Conservation (phyloP, 2,329 filamentous ascomycete genomes). For the Fusarium ramigenum region DNA sequence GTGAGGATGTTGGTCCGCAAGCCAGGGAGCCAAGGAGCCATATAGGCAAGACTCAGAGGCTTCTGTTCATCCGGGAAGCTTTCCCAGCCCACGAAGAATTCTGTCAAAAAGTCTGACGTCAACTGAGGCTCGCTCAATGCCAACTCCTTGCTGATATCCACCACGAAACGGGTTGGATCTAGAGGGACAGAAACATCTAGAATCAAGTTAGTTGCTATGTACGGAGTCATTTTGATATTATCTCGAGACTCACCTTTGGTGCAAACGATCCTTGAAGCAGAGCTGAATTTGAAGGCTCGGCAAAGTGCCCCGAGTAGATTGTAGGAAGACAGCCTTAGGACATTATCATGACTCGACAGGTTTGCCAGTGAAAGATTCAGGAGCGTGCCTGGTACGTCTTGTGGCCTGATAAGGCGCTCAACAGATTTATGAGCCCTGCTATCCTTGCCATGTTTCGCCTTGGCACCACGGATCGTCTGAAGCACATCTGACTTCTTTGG, state of each 20-base stretch:
- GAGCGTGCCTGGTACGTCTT: constrained; percentile 75
- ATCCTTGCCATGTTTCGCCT: constrained; percentile 72
- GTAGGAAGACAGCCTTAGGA: constrained; percentile 71
- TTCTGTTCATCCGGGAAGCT: constrained; percentile 74
- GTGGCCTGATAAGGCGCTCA: constrained; percentile 72
- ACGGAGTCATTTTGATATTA: background rate
- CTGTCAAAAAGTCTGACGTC: constrained; percentile 75
- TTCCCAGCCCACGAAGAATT: constrained; percentile 78
- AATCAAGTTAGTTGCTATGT: background rate
- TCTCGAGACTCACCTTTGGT: constrained; percentile 61
- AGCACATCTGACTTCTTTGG: constrained; percentile 71
- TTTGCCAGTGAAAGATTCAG: constrained; percentile 75
- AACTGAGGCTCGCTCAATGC: constrained; percentile 72
- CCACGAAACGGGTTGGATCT: constrained; percentile 70
- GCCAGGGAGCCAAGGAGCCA: constrained; percentile 74
- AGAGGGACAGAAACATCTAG: constrained; percentile 70
- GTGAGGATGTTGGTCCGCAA: constrained; percentile 68
- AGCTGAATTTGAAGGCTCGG: constrained; percentile 72
- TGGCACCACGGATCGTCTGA: constrained; percentile 69
- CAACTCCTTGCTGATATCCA: constrained; percentile 71
- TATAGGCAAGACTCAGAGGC: constrained; percentile 72
- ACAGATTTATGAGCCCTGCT: constrained; percentile 67
- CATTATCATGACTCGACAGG: constrained; percentile 68
- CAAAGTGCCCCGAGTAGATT: constrained; percentile 74
- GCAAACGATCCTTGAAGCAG: constrained; percentile 68